Percentiles rank a stretch among this genome's conserved stretches.
Conservation (phyloP, 306 rosid species). For the Dicorynia guianensis region DNA sequence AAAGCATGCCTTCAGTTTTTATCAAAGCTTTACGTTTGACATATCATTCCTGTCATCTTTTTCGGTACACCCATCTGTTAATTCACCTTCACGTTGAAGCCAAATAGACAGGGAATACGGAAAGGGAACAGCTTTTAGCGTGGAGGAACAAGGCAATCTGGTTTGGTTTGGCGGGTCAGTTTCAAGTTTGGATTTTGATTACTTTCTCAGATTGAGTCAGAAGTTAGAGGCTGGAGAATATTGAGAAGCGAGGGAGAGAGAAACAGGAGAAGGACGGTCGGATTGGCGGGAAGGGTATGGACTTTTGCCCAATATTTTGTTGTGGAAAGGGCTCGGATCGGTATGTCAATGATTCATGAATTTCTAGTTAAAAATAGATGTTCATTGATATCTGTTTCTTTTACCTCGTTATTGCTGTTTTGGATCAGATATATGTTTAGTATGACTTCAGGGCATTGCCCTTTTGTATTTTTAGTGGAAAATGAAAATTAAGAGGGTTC, state of each 20-base stretch:
- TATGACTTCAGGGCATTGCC: slow-evolving; percentile 15
- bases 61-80: slow-evolving; percentile 28
- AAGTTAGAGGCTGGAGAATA: slow-evolving; percentile 6
- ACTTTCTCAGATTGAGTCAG: slow-evolving; percentile 32
- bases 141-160: slow-evolving; percentile 29
- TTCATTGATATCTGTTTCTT: slow-evolving; percentile 14
- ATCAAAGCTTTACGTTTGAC: slow-evolving; percentile 35
- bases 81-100: slow-evolving; percentile 32
- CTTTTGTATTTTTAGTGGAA: slow-evolving; percentile 9
- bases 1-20: slow-evolving; percentile 41
- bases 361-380: background rate
- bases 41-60: slow-evolving; percentile 30
- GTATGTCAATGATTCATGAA: slow-evolving; percentile 51
- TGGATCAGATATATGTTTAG: slow-evolving; percentile 24
- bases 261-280: slow-evolving; percentile 21
- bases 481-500: slow-evolving; percentile 30
- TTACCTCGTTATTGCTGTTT: slow-evolving; percentile 20
- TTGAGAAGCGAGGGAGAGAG: background rate
- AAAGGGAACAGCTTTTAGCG: slow-evolving; percentile 34
- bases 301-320: slow-evolving; percentile 61
- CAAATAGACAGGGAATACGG: slow-evolving; percentile 31
- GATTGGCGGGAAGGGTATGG: slow-evolving; percentile 60
- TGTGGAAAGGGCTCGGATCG: slow-evolving; percentile 78
- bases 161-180: slow-evolving; percentile 50
- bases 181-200: slow-evolving; percentile 47